Conservation (phyloP, 2,329 filamentous ascomycete species). For the Verticillium nonalfalfae region DNA sequence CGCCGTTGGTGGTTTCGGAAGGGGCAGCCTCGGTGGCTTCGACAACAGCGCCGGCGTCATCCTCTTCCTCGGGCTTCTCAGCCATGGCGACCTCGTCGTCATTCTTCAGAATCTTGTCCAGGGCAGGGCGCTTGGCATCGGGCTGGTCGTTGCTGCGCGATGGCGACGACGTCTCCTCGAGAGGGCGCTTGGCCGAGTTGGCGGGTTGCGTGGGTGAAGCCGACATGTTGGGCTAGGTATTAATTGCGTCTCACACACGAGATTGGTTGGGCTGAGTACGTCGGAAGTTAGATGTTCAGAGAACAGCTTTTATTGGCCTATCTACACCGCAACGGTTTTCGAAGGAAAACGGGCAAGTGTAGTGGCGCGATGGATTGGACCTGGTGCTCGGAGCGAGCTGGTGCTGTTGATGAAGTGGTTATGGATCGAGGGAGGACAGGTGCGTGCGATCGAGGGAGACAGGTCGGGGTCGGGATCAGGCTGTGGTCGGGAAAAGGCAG, state of each 20-base stretch:
- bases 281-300: constrained; percentile 42
- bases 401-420: constrained; percentile 12
- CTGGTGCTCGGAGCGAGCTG: background rate
- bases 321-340: constrained; percentile 77
- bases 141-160: constrained; percentile 88
- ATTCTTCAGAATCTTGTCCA: constrained; percentile 83
- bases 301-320: constrained; percentile 39
- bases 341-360: constrained; percentile 93
- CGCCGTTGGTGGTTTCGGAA: constrained; percentile 41
- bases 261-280: constrained; percentile 8
- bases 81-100: constrained; percentile 47
- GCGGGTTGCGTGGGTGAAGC: constrained; percentile 60
- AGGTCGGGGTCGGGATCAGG: constrained; percentile 1
- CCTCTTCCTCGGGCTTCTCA: constrained; percentile 30
- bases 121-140: constrained; percentile 91
- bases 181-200: constrained; percentile 79
- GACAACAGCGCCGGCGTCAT: constrained; percentile 27
- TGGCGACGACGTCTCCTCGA: constrained; percentile 95
- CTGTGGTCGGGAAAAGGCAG: constrained; percentile 1
- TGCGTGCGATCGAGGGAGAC: constrained; percentile 6
- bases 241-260: constrained; percentile 14
- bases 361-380: constrained; percentile 39
- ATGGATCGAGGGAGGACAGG: constrained; percentile 4
- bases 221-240: constrained; percentile 51
- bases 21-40: constrained; percentile 35